Conservation (phyloP, 225 moss, liverwort and hornwort genomes). For the Lunularia cruciata region DNA sequence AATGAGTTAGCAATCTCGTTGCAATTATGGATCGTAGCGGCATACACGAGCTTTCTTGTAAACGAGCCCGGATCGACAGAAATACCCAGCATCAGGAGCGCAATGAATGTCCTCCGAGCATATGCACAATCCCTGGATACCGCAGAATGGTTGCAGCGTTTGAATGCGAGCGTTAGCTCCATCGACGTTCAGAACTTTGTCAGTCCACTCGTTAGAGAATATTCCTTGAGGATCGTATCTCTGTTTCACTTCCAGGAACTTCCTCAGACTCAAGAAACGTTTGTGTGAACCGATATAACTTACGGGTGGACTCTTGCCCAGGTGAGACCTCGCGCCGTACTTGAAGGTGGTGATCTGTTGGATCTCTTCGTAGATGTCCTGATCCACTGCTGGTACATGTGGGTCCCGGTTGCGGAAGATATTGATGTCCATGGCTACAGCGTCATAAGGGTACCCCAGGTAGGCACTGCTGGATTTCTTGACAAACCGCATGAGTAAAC, state of each 20-base stretch:
- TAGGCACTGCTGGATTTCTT: constrained; percentile 23
- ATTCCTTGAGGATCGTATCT: constrained; percentile 6
- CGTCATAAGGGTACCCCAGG: constrained; percentile 43
- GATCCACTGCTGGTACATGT: background rate
- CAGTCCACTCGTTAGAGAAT: constrained; percentile 34
- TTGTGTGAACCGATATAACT: background rate
- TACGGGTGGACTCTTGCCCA: constrained; percentile 24
- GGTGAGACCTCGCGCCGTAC: constrained; percentile 23
- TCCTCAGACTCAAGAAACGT: constrained; percentile 2
- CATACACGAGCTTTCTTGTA: constrained; percentile 44
- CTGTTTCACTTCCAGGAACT: constrained; percentile 23
- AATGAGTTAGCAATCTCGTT: too few species aligned
- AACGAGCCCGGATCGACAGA: constrained; percentile 35
- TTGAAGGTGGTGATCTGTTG: constrained; percentile 28
- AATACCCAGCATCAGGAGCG: constrained; percentile 5
- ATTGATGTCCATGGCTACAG: constrained; percentile 20
- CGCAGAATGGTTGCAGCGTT: constrained; percentile 24
- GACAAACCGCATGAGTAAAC: constrained; percentile 46
- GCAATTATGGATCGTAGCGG: too few species aligned
- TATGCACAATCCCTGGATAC: constrained; percentile 45
- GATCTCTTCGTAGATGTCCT: constrained; percentile 22
- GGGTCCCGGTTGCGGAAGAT: constrained; percentile 4
- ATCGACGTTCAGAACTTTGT: constrained; percentile 15
- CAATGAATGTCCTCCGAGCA: constrained; percentile 46
- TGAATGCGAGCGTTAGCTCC: background rate